These are phyloP conservation scores for Cutaneotrichosporon mucoides DNA, from an alignment of 1,284 basidiomycete genomes.

Conservation along the genomic window DNA sequence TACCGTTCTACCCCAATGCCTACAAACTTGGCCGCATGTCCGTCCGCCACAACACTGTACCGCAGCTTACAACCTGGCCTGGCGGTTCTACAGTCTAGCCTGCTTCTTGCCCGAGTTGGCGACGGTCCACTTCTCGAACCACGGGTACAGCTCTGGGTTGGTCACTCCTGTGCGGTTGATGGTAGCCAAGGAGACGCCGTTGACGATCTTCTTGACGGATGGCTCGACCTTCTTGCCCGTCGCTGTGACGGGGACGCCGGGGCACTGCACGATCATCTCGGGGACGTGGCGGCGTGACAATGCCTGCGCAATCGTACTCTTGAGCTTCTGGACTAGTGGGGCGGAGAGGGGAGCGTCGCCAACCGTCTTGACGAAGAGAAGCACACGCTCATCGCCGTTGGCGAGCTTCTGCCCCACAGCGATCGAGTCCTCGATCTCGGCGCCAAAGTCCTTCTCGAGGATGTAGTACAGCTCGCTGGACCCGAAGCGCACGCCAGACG, in stretches of 20 bases:
- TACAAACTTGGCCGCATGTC: no score
- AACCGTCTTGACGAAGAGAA: constrained; percentile 36
- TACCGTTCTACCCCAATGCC: no score
- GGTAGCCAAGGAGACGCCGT: constrained; percentile 14
- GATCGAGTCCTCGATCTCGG: constrained; percentile 35
- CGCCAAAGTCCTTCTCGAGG: constrained; percentile 25
- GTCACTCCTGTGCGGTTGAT: constrained; percentile 17
- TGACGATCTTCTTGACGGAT: constrained; percentile 20
- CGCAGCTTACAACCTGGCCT: no score
- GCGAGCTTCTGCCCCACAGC: constrained; percentile 33
- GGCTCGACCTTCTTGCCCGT: constrained; percentile 23
- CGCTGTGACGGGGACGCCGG: constrained; percentile 16
- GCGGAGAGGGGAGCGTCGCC: constrained; percentile 17
- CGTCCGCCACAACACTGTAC: neutral
- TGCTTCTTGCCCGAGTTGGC: constrained; percentile 9
- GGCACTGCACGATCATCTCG: constrained; percentile 30
- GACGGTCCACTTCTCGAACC: constrained; percentile 13
- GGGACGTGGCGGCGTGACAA: constrained; percentile 38
- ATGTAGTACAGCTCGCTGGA: constrained; percentile 28
- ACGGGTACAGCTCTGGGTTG: constrained; percentile 18
- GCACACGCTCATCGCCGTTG: constrained; percentile 39
- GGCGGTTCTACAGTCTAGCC: neutral
- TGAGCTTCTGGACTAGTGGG: constrained; percentile 23
- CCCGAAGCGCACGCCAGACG: constrained; percentile 28
- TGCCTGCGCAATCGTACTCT: constrained; percentile 26